Percentiles rank a stretch among this genome's conserved stretches.
These are phyloP conservation scores for Dioscorea cayenensis DNA, from an alignment of 116 monocot species.

Conservation along the genomic window DNA sequence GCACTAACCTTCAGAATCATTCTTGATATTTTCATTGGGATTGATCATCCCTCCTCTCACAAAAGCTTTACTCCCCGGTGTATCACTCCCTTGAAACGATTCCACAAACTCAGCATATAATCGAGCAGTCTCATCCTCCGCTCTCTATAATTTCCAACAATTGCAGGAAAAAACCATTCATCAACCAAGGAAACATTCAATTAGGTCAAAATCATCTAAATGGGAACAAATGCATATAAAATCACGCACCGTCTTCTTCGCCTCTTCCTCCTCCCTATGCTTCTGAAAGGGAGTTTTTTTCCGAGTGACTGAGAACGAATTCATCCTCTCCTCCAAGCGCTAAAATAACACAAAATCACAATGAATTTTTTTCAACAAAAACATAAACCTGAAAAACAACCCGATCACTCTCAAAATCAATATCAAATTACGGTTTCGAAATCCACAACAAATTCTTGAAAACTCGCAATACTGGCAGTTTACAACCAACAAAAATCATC, in stretches of 20 bases:
- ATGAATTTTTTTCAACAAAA: not conserved
- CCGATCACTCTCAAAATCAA: too few species aligned
- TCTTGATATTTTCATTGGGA: slow-evolving; percentile 75
- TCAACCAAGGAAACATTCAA: not conserved
- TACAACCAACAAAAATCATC: too few species aligned
- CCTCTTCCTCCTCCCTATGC: slow-evolving; percentile 93
- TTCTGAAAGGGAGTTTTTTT: slow-evolving; percentile 90
- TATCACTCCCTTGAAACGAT: slow-evolving; percentile 79
- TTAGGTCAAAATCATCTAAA: not conserved
- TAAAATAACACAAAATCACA: not conserved
- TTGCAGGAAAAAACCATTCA: not conserved
- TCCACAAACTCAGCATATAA: slow-evolving; percentile 95
- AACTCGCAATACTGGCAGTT: too few species aligned
- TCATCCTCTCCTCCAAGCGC: not conserved
- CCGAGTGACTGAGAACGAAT: slow-evolving; percentile 7
- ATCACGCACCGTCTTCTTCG: slow-evolving; percentile 83
- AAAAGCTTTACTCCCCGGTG: slow-evolving; percentile 85
- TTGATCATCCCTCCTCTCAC: slow-evolving; percentile 85
- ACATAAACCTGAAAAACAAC: too few species aligned
- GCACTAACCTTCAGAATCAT: slow-evolving; percentile 78
- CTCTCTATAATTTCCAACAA: slow-evolving; percentile 49
- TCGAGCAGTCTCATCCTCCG: slow-evolving; percentile 87
- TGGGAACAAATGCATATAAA: not conserved
- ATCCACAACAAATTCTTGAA: too few species aligned
- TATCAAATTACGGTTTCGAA: too few species aligned